Base-by-base conservation (phyloP, 202 grass and related monocot genomes). In the Miscanthus sacchariflorus region DNA sequence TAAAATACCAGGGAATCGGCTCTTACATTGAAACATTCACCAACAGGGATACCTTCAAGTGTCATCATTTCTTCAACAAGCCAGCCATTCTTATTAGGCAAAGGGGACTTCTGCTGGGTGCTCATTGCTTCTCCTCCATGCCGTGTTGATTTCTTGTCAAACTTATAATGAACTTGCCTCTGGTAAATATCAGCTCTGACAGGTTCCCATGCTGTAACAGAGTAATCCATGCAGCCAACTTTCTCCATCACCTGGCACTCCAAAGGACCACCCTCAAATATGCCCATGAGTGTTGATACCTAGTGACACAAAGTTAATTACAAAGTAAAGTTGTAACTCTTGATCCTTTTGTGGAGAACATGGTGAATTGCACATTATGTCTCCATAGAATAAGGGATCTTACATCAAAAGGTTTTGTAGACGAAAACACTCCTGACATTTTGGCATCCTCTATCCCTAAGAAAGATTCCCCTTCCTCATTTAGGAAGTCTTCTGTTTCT, bases 1-100 rank as follows among this genome's bases (percentile, higher is more conserved):
- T 10, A n/a, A 35, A 85, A 78, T 63, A 25, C 2, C 12, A 86
- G 8, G 63, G 83, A 81, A 40, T 69, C 0, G 10, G 50, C 19
- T 54, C 96, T 81, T 96, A 99, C 97, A 63, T 92, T 96, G 82
- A 96, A 99, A 83, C 74, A 93, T 82, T 99, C 97, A 68, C 94
- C 93, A 42, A 96, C 35, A 40, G 89, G 82, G 33, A 94, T 87
- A 42, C 92, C 87, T 90, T 99, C 91, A 28, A 99, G 56, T n/a
- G 92, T 79, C 91, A 96, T 88, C 66, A 99, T 94, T 86, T 99
- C 94, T 87, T 99, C 93, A 71, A 99, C 74, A 74, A 96, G 70
- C 92, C 92, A 96, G 63, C 97, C 94, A 88, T 93, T 93, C 65
- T 91, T 91, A 92, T 92, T 90, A 80, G 84, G 88, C 42, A 96